phyloP scores from a whole-genome alignment of 2,329 filamentous ascomycete genomes.

The Pestalotiopsis sp. region DNA sequence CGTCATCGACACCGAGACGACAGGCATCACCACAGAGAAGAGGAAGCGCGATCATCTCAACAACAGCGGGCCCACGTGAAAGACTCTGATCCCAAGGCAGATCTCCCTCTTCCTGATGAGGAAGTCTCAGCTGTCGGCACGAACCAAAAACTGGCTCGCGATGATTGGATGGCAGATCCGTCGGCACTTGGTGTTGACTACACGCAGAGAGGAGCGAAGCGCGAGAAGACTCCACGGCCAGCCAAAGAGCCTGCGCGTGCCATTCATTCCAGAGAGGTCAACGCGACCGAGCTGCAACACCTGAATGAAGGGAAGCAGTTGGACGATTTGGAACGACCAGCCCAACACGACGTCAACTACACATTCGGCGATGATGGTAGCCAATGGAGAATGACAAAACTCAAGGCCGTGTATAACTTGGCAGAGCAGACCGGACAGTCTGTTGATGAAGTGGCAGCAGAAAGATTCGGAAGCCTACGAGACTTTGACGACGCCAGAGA shows the following conservation, averaged over 20 bases:
- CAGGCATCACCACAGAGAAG: constrained; percentile 19
- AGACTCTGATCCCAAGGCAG: constrained; percentile 47
- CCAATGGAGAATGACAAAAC: constrained; percentile 94
- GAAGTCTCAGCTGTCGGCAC: constrained; percentile 37
- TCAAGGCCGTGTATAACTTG: constrained; percentile 79
- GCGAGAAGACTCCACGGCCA: constrained; percentile 50
- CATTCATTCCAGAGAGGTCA: constrained; percentile 80
- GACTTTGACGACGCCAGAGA: constrained; percentile 92
- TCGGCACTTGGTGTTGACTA: constrained; percentile 84
- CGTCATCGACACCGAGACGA: constrained; percentile 33
- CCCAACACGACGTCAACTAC: constrained; percentile 69
- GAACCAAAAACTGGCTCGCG: constrained; percentile 57
- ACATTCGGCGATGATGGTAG: constrained; percentile 87
- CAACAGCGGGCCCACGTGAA: constrained; percentile 39
- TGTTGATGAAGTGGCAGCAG: constrained; percentile 79
- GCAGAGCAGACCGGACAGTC: constrained; percentile 72
- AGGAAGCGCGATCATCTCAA: background rate
- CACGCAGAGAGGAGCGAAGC: constrained; percentile 60
- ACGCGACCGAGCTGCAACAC: constrained; percentile 63
- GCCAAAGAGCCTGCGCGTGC: constrained; percentile 66
- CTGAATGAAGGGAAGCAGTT: constrained; percentile 56
- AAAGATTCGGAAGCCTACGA: constrained; percentile 77
- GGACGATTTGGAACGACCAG: constrained; percentile 53
- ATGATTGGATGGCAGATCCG: constrained; percentile 93
- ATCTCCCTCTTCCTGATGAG: constrained; percentile 52